Evolutionary conservation across 1,284 basidiomycete species (phyloP).

Genomic region (Porogramme epimiltina): DNA sequence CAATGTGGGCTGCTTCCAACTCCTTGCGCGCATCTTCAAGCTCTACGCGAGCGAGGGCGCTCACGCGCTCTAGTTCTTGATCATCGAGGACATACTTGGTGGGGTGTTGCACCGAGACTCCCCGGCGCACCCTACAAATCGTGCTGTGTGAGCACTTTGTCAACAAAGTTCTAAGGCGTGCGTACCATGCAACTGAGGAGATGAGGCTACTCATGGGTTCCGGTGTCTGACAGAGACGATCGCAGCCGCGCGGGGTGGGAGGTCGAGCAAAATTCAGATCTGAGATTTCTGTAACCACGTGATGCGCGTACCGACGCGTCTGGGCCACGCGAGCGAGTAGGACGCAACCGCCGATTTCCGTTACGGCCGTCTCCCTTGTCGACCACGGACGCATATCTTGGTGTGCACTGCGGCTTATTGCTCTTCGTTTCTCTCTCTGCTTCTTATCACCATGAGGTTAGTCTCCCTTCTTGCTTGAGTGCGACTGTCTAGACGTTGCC

Average conservation of each 20-base stretch:
- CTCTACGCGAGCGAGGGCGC: slow-evolving; percentile 84
- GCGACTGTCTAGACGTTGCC: not conserved
- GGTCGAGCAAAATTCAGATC: slow-evolving; percentile 22
- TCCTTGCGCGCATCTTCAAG: slow-evolving; percentile 88
- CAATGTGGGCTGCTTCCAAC: slow-evolving; percentile 80
- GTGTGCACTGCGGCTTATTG: too few species aligned
- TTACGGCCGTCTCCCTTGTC: not conserved
- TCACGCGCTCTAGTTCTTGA: slow-evolving; percentile 88
- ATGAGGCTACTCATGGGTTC: slow-evolving; percentile 69
- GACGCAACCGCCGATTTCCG: not conserved
- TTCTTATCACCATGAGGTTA: not conserved
- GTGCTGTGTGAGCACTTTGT: slow-evolving; percentile 17
- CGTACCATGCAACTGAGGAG: slow-evolving; percentile 55
- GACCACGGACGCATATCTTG: too few species aligned
- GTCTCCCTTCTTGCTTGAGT: not conserved
- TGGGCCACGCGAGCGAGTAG: not conserved
- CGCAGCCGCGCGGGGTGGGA: not conserved
- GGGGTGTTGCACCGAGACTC: slow-evolving; percentile 78
- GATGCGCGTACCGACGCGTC: slow-evolving; percentile 1
- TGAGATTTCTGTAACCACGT: slow-evolving; percentile 14
- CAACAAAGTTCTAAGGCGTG: not conserved
- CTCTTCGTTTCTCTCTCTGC: too few species aligned
- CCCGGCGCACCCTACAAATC: slow-evolving; percentile 79
- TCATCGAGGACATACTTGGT: slow-evolving; percentile 92
- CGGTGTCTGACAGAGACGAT: not conserved